Percentiles rank a stretch among this genome's conserved stretches.
These are phyloP conservation scores for Leptographium lundbergii DNA, from an alignment of 2,329 filamentous ascomycete genomes.

Conservation along the genomic window DNA sequence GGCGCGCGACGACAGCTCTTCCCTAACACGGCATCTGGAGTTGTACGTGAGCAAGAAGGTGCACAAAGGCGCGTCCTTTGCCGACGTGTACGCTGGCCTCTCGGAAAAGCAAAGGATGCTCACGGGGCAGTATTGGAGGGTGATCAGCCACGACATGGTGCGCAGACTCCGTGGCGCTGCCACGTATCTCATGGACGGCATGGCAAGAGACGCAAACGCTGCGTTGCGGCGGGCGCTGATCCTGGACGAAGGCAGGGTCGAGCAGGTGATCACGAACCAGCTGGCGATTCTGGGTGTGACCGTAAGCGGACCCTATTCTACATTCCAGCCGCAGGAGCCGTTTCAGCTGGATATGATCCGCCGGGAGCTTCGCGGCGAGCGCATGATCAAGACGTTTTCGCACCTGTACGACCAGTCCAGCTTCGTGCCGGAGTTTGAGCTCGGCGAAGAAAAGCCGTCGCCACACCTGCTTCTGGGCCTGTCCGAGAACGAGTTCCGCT, in stretches of 20 bases:
- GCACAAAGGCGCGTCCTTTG: neutral
- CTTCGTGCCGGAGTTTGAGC: slow-evolving; percentile 17
- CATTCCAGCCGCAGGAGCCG: too few relatives aligned
- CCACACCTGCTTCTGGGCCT: slow-evolving; percentile 39
- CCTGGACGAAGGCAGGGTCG: too few relatives aligned
- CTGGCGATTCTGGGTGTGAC: too few relatives aligned
- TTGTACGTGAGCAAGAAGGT: neutral
- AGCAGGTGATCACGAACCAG: too few relatives aligned
- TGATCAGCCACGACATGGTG: neutral
- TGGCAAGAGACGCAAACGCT: neutral
- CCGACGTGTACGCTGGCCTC: neutral
- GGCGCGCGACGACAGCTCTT: too few relatives aligned
- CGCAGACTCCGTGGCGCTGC: too few relatives aligned
- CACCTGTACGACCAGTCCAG: neutral
- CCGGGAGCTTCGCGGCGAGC: neutral
- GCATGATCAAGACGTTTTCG: neutral
- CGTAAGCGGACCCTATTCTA: too few relatives aligned
- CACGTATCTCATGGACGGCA: too few relatives aligned
- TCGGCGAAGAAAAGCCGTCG: slow-evolving; percentile 19
- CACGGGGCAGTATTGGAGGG: neutral
- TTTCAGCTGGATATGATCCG: too few relatives aligned
- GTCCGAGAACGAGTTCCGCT: slow-evolving; percentile 43
- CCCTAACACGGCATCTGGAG: neutral
- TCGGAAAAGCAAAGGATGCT: neutral
- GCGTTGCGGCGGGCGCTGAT: neutral